phyloP scores from a whole-genome alignment of 1,139 yeast species.

The Hansenula sp. region DNA sequence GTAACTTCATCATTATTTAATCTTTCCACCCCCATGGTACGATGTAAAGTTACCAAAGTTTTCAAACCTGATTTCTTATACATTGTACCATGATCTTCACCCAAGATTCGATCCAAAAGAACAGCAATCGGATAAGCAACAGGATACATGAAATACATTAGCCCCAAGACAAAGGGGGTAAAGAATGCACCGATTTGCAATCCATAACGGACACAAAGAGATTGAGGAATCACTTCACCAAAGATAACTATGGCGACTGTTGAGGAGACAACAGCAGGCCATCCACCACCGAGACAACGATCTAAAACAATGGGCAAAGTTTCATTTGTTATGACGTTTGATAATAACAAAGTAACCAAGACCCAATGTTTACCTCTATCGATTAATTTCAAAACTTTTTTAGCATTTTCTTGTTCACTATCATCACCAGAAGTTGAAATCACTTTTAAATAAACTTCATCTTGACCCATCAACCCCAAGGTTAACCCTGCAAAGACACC shows the following conservation, averaged over 20 bases:
- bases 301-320: conserved; percentile 92
- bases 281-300: conserved; percentile 91
- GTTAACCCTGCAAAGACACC: conserved; percentile 97
- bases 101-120: conserved; percentile 75
- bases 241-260: conserved; percentile 91
- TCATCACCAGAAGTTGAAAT: conserved; percentile 47
- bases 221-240: conserved; percentile 96
- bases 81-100: conserved; percentile 95
- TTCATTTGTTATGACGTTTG: conserved; percentile 93
- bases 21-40: conserved; percentile 93
- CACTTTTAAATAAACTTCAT: conserved; percentile 82
- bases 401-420: conserved; percentile 67
- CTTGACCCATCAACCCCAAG: conserved; percentile 95
- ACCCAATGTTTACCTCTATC: conserved; percentile 96
- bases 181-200: conserved; percentile 87
- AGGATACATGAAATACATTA: conserved; percentile 92
- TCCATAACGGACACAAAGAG: conserved; percentile 89
- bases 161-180: conserved; percentile 77
- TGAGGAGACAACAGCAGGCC: conserved; percentile 93
- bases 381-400: conserved; percentile 66
- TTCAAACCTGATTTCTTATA: conserved; percentile 92
- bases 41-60: conserved; percentile 87
- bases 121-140: conserved; percentile 88
- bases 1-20: conserved; percentile 95
- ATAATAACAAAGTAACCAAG: conserved; percentile 80